Percentiles rank a stretch among this genome's conserved stretches.
Conservation (phyloP, 1,139 yeast genomes). For the Casaregolazyma lundiana region DNA sequence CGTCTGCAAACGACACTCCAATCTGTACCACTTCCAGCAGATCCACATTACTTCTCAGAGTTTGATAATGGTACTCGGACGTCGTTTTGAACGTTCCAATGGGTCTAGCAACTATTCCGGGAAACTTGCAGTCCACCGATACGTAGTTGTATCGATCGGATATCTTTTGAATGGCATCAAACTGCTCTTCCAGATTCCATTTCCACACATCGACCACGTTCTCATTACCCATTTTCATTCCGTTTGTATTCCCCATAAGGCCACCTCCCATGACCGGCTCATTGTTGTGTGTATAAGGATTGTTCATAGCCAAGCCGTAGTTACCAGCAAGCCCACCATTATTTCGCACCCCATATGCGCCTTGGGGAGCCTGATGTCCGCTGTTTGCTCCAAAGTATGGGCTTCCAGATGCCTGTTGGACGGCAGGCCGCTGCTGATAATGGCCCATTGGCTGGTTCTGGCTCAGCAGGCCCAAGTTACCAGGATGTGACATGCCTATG, state of each 20-base stretch:
- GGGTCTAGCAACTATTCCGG: slow-evolving; percentile 94
- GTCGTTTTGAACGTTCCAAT: slow-evolving; percentile 92
- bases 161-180: slow-evolving; percentile 65
- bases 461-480: slow-evolving; percentile 8
- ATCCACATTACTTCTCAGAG: slow-evolving; percentile 87
- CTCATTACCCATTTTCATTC: slow-evolving; percentile 5
- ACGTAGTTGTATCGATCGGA: slow-evolving; percentile 66
- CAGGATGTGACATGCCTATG: slow-evolving; percentile 1
- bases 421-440: slow-evolving; percentile 8
- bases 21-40: slow-evolving; percentile 79
- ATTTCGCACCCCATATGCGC: slow-evolving; percentile 3
- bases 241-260: not conserved
- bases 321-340: slow-evolving; percentile 3
- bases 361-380: slow-evolving; percentile 2
- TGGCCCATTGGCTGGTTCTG: slow-evolving; percentile 11
- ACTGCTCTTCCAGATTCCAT: slow-evolving; percentile 76
- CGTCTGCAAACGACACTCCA: slow-evolving; percentile 79
- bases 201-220: slow-evolving; percentile 63
- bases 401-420: slow-evolving; percentile 8
- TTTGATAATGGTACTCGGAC: slow-evolving; percentile 92
- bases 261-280: not conserved
- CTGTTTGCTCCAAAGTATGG: slow-evolving; percentile 5
- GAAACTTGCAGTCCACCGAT: slow-evolving; percentile 81
- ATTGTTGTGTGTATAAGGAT: slow-evolving; percentile 4
- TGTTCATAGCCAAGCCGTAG: slow-evolving; percentile 8